Base-by-base conservation (phyloP, 2,329 filamentous ascomycete genomes). In the Nemania bipapillata region DNA sequence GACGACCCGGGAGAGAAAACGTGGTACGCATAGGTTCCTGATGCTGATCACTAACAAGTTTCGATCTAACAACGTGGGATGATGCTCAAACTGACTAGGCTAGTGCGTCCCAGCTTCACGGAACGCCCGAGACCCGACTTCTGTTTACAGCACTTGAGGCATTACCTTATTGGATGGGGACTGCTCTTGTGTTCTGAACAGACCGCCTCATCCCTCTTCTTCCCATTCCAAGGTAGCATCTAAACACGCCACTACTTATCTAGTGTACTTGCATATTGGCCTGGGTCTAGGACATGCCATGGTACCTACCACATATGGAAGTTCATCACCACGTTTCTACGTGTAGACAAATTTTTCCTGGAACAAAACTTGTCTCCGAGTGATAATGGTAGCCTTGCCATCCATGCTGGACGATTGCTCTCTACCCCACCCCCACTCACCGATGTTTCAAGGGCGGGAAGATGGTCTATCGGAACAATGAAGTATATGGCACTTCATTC, bases 51-150 rank as follows among this genome's bases (percentile, higher is more conserved):
- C 49, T 35, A 12, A 45, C 49, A 42, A 28, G 47, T 58, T 58
- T 26, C 30, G 30, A 54, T 54, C 52, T 30, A 54, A 63, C 58
- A 42, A 52, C 65, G n/a, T 45, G 40, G 40, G 40, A 66, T 58
- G 49, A 54, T 24, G 47, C 58, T 40, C 49, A 30, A 42, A 20
- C 42, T 42, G 37, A 52, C 66, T 58, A 54, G 42, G 20, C 24
- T 64, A 70, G 68, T 65, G 68, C 50, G 57, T 68, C 20, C 65
- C 68, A 52, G 60, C 54, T 63, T 62, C 60, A 26, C 40, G 68
- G 68, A 49, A 57, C 67, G 24, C 32, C 56, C 35, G 57, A 49
- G 28, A 40, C 30, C 9, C 52, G 57, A 54, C 20, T 12, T 20
- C 28, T 12, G 12, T 47, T 37, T 45, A 30, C 24, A 32, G 12